Conservation (phyloP, 306 rosid species). For the Prunus dulcis region DNA sequence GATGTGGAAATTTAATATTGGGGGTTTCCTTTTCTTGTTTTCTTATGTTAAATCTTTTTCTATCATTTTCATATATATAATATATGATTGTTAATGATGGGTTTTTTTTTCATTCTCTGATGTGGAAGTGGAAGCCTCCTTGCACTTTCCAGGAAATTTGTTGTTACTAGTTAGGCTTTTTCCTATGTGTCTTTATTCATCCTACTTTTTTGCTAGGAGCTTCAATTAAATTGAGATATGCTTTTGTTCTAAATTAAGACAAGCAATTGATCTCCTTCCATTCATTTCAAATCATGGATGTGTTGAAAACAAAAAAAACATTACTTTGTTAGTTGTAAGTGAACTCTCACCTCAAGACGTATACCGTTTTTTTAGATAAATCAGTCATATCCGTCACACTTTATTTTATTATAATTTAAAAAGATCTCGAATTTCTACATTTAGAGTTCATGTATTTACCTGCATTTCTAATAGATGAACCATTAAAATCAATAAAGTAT, state of each 20-base stretch:
- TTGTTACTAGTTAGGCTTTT: slow-evolving; percentile 26
- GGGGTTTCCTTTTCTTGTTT: neutral
- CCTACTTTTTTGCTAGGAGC: neutral
- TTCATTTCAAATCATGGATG: neutral
- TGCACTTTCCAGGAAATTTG: slow-evolving; percentile 50
- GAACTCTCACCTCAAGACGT: no score
- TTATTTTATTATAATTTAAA: no score
- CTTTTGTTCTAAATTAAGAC: neutral
- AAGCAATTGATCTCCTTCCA: neutral
- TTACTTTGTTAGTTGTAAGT: no score
- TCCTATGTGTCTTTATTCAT: neutral
- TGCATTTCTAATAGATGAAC: no score
- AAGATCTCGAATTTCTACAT: no score
- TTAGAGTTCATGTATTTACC: no score
- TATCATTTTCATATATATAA: neutral
- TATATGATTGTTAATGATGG: neutral
- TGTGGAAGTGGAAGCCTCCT: slow-evolving; percentile 33
- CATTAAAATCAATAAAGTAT: no score
- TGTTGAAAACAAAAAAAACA: neutral
- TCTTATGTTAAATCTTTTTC: neutral
- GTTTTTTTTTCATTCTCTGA: neutral
- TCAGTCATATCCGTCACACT: no score
- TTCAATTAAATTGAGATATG: neutral
- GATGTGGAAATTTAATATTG: slow-evolving; percentile 3
- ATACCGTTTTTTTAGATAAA: no score